Base-by-base conservation (phyloP, 108 stramenopile genomes). In the Skeletonema potamos region DNA sequence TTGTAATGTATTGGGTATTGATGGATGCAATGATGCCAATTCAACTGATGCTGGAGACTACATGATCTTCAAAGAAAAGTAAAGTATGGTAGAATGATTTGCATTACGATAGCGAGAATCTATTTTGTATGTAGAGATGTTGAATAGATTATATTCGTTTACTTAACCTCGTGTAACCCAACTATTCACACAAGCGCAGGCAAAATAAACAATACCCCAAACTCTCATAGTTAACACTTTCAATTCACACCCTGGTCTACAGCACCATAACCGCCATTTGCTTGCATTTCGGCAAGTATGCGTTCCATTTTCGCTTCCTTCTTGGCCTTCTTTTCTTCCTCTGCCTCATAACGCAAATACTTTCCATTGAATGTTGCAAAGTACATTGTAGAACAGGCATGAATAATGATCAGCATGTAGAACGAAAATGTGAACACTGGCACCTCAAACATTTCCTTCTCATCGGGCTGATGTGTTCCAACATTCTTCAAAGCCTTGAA, bases 331-430 rank as follows among this genome's bases (percentile, higher is more conserved):
- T 84, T 89, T 57, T 75, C 72, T 46, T 85, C 39, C 70, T 94
- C 92, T 36, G 84, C 90, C 58, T 91, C 92, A 61, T 87, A 88
- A 27, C 95, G 89, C 27, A 92, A 64, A 68, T 96, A 96, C 9
- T 66, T 71, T 10, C 95, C 95, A 66, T 93, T 93, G 81, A 93
- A 96, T 10, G 92, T 93, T 13, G 92, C 90, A 68, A 96, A 96
- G 70, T 90, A 93, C 29, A 92, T 77, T 29, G 95, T 93, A 5
- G 86, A 84, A 17, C 54, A 68, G 9, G 92, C 92, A 62, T 92
- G 91, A 1, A 96, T 69, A 33, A 93, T 79, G 30, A 93, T 93
- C 18, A 96, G 68, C 67, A 93, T 68, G 64, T 92, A 92, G 66
- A 95, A 96, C 13, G 92, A 93, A 54, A 96, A 93, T 9, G 92